A percentile compares a stretch with the other conserved stretches of the same genome.
Evolutionary conservation across 1,139 yeast species (phyloP).

Genomic region (Lodderomyces elongisporus): DNA sequence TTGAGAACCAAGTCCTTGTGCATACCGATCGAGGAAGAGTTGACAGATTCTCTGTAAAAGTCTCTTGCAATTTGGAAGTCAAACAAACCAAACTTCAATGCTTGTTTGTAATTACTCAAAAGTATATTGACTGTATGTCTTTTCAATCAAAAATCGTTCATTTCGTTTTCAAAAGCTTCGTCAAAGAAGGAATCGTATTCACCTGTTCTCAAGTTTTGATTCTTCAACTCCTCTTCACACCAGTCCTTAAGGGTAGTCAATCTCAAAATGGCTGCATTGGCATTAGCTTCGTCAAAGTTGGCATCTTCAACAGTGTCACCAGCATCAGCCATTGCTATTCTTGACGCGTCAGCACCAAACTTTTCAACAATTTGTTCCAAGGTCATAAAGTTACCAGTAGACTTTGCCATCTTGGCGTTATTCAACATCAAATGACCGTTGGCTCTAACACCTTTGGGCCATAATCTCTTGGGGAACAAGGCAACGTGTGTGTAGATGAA

Average conservation of each 20-base stretch:
- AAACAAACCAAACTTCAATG: conserved; percentile 84
- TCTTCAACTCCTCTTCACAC: conserved; percentile 71
- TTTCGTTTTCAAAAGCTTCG: conserved; percentile 85
- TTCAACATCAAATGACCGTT: conserved; percentile 94
- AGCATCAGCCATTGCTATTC: conserved; percentile 97
- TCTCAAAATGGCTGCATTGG: conserved; percentile 95
- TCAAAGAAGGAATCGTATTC: conserved; percentile 69
- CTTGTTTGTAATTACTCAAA: conserved; percentile 80
- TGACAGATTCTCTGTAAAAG: conserved; percentile 82
- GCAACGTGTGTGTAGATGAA: conserved; percentile 92
- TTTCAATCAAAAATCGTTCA: conserved; percentile 76
- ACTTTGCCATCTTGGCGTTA: conserved; percentile 96
- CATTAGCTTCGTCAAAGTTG: conserved; percentile 92
- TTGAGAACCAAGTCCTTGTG: conserved; percentile 75
- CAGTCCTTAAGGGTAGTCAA: conserved; percentile 90
- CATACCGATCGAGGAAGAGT: conserved; percentile 54
- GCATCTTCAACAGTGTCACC: conserved; percentile 99
- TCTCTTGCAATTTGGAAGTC: conserved; percentile 95
- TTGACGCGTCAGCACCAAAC: conserved; percentile 96
- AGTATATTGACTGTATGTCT: conserved; percentile 64
- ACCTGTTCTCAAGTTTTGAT: conserved; percentile 65
- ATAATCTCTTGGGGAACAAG: conserved; percentile 78
- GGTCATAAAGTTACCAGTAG: conserved; percentile 96
- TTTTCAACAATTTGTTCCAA: conserved; percentile 77
- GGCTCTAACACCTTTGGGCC: conserved; percentile 94